A percentile compares a stretch with the other conserved stretches of the same genome.
Evolutionary conservation across 345 rosid species (phyloP).

Genomic region (Raphanus raphanistrum): DNA sequence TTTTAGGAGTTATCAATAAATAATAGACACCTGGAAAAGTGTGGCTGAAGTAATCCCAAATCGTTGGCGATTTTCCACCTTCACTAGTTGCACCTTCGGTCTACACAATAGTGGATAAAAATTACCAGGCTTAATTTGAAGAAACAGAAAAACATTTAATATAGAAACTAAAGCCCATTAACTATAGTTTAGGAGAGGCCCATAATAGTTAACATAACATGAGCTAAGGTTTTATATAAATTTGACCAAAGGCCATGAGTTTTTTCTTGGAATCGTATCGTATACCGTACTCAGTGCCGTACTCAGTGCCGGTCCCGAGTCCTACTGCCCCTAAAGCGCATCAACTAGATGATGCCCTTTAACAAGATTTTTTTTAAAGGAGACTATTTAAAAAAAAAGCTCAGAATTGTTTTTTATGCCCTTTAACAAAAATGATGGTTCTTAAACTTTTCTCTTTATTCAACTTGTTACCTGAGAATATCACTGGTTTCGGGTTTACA

Average conservation of each 20-base stretch:
- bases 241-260: not conserved
- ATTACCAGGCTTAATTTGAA: not conserved
- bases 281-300: not conserved
- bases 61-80: slow-evolving; percentile 39
- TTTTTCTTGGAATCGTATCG: not conserved
- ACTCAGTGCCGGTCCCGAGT: too few relatives aligned
- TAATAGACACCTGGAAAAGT: slow-evolving; percentile 33
- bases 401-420: too few relatives aligned
- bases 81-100: slow-evolving; percentile 41
- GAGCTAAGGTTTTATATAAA: not conserved
- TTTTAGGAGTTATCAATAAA: not conserved
- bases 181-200: not conserved
- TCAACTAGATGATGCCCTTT: too few relatives aligned
- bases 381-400: too few relatives aligned
- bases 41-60: slow-evolving; percentile 42
- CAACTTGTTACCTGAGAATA: too few relatives aligned
- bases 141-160: not conserved
- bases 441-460: too few relatives aligned
- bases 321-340: too few relatives aligned
- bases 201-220: not conserved
- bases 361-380: too few relatives aligned
- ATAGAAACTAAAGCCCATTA: not conserved
- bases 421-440: too few relatives aligned
- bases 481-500: too few relatives aligned
- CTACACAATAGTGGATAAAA: slow-evolving; percentile 10